phyloP scores from a whole-genome alignment of 2,329 filamentous ascomycete species.

The Beauveria sp. region DNA sequence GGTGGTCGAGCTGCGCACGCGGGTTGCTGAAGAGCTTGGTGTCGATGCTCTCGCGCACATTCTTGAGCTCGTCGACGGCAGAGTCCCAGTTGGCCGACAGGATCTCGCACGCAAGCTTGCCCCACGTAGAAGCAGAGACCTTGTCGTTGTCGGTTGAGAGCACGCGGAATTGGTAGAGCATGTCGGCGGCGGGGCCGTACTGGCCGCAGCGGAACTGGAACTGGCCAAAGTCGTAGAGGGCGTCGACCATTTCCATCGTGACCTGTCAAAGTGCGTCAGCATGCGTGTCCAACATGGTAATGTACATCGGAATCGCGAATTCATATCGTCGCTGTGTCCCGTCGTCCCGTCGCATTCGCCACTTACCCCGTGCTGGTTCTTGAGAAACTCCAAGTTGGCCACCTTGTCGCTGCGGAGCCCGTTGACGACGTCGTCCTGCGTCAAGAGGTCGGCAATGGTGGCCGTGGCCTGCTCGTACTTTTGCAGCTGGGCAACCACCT shows the following conservation, averaged over 20 bases:
- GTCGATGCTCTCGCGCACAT: slow-evolving; percentile 88
- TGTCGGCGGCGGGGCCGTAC: slow-evolving; percentile 81
- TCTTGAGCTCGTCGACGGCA: slow-evolving; percentile 82
- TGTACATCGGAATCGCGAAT: no score
- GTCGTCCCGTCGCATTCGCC: background rate
- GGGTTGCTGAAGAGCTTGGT: slow-evolving; percentile 94
- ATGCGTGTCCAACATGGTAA: no score
- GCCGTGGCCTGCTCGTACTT: slow-evolving; percentile 79
- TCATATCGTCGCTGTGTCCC: no score
- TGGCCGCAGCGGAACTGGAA: slow-evolving; percentile 98
- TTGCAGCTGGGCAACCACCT: slow-evolving; percentile 75
- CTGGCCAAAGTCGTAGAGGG: slow-evolving; percentile 89
- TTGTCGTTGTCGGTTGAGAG: slow-evolving; percentile 98
- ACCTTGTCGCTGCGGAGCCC: slow-evolving; percentile 94
- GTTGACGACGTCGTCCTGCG: slow-evolving; percentile 81
- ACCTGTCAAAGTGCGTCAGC: slow-evolving; percentile 40
- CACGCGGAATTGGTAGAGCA: slow-evolving; percentile 96
- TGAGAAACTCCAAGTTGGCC: slow-evolving; percentile 95
- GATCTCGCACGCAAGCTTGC: slow-evolving; percentile 94
- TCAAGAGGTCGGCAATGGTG: slow-evolving; percentile 81
- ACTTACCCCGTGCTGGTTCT: slow-evolving; percentile 86
- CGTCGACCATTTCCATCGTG: slow-evolving; percentile 90
- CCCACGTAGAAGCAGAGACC: slow-evolving; percentile 92
- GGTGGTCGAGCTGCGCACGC: slow-evolving; percentile 88
- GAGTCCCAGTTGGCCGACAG: slow-evolving; percentile 91